Base-by-base conservation (phyloP, 2,329 filamentous ascomycete species). In the Stagonosporopsis cucurbitacearum region DNA sequence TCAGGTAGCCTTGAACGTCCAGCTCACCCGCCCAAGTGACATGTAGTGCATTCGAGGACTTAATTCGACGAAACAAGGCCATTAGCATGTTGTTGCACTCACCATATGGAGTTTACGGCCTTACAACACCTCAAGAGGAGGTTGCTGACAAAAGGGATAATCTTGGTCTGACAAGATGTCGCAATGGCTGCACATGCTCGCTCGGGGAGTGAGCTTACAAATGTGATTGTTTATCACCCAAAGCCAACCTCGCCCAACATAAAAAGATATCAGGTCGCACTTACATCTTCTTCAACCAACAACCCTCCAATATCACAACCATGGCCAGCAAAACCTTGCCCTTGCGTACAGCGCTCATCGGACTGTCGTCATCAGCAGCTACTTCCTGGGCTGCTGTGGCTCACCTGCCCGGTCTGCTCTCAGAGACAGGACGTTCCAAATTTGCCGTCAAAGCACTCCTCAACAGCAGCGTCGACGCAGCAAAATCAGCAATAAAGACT, bases 401-500 rank as follows among this genome's bases (percentile, higher is more conserved):
- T 2, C 86, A 88, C 63, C 79, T 88, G 0, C 84, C 86, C 0
- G 87, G 86, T 66, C 80, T 88, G 2, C 82, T 82, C 0, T 69
- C 78, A 0, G 79, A 50, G 2, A 54, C 35, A 12, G 70, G 68
- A 6, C 65, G 62, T 1, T 43, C 63, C 3, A 69, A 77, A 4
- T 81, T 80, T 55, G 59, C 77, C 32, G 75, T 83, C 57, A 74
- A 77, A 22, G 80, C 79, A n/a, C 69, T 83, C 1, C 75, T 77
- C 54, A 83, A 82, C 64, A 79, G 77, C 4, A 76, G 67, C 33
- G 61, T 74, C 9, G 67, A 75, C 15, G 75, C 76, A 2, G 78
- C 80, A 0, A 57, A 71, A 52, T 66, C 63, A 12, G 77, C 81
- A 6, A 79, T 81, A 43, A 58, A 73, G 36, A 41, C 59, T 2